These are phyloP conservation scores for Botrytis hyacinthi DNA, from an alignment of 2,329 filamentous ascomycete species.

Conservation along the genomic window DNA sequence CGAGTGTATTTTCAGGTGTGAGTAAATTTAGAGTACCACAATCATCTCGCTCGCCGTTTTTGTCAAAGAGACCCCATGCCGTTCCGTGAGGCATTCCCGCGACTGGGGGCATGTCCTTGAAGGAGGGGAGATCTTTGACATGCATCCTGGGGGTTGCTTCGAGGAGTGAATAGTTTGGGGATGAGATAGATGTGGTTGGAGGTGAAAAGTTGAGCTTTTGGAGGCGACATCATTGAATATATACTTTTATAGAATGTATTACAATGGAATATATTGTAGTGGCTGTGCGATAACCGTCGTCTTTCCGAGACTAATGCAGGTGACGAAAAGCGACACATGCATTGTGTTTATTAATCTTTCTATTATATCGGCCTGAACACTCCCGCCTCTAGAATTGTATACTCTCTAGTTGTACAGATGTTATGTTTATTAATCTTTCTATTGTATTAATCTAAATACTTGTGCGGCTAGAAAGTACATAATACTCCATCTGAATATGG, in stretches of 20 bases:
- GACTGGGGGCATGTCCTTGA: constrained; percentile 44
- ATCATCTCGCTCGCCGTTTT: constrained; percentile 45
- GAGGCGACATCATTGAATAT: background rate
- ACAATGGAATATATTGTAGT: background rate
- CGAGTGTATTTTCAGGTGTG: constrained; percentile 43
- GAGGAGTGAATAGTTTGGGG: background rate
- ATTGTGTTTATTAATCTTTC: background rate
- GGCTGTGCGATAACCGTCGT: background rate
- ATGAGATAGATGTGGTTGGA: background rate
- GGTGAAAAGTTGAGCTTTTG: background rate
- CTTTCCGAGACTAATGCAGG: background rate
- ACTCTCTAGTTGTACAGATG: no score
- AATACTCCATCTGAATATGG: no score
- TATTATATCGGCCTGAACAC: background rate
- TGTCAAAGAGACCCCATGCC: constrained; percentile 43
- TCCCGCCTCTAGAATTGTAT: no score
- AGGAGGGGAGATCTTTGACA: constrained; percentile 25
- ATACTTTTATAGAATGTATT: background rate
- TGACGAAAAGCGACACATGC: background rate
- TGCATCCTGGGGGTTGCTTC: background rate
- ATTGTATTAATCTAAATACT: background rate
- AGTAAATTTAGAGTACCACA: constrained; percentile 47
- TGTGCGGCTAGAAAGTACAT: no score
- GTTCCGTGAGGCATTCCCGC: constrained; percentile 44
- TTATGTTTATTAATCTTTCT: background rate